Evolutionary conservation across 2,329 filamentous ascomycete species (phyloP), one percentile per base, ranked within the genome.

Genomic region (Chaetomiaceae sp.): DNA sequence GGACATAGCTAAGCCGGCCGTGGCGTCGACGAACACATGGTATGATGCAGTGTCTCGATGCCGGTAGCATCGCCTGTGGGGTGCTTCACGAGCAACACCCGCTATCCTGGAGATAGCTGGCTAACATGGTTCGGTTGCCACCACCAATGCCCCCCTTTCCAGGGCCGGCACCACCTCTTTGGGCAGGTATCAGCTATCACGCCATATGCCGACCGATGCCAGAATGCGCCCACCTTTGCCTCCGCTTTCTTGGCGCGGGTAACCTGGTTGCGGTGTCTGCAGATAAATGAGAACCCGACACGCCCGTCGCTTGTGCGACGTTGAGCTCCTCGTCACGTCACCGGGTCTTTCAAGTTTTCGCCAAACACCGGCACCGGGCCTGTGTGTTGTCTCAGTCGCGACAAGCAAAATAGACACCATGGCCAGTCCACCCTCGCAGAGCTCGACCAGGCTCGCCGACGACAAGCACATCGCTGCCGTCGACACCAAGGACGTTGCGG

Each of bases 121-220:
- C 17, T 14, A 14, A 20, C 15, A 29, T 10, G 6, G 11, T 30
- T 22, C 14, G 24, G 8, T 17, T 10, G 33, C 18, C 10, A n/a
- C 38, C 12, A 7, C 18, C 9, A 18, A 7, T 27, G 15, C 3
- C 2, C 29, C 20, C 30, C n/a, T 3, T 30, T 12, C n/a, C 20
- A 7, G n/a, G 38, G 6, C 17, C 19, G 26, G 26, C 9, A 38
- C 41, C 9, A 24, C 46, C 37, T 9, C n/a, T 45, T 33, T n/a
- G 1, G 47, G 41, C n/a, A 41, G 26, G 41, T 37, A 49, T 41
- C 38, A 8, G 27, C 37, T 11, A 42, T 49, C 41, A 49, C 47
- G 47, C 41, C 37, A 49, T 49, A 41, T 45, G 33, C 34, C 14
- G 22, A n/a, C 22, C 12, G 18, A 44, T 44, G 30, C 26, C 7